phyloP scores from a whole-genome alignment of 2,329 filamentous ascomycete genomes.

The Exophiala alcalophila region DNA sequence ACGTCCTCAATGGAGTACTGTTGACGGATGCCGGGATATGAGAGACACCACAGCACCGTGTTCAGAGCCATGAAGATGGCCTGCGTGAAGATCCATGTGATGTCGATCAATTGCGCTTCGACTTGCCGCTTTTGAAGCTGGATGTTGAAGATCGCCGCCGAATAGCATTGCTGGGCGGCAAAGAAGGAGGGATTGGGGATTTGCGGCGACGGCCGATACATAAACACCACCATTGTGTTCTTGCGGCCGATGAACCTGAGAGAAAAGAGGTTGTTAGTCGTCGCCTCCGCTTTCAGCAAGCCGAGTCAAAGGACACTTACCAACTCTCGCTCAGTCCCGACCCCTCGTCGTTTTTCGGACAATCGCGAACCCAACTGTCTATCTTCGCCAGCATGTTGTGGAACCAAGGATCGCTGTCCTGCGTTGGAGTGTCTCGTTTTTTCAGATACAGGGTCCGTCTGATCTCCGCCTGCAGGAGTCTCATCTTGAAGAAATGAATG shows the following conservation, averaged over 20 bases:
- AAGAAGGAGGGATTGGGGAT: constrained; percentile 76
- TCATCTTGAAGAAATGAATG: constrained; percentile 92
- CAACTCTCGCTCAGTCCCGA: constrained; percentile 74
- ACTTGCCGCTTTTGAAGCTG: constrained; percentile 77
- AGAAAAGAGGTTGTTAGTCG: too few species aligned
- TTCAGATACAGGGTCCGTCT: constrained; percentile 80
- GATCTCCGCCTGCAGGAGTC: constrained; percentile 82
- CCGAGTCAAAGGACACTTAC: constrained; percentile 57
- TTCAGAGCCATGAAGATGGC: constrained; percentile 90
- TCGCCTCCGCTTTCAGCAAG: too few species aligned
- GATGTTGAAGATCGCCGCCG: constrained; percentile 79
- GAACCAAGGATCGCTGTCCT: constrained; percentile 87
- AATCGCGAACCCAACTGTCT: constrained; percentile 72
- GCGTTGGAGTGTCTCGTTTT: constrained; percentile 70
- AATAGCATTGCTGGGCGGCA: constrained; percentile 79
- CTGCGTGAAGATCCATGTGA: constrained; percentile 92
- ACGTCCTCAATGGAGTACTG: constrained; percentile 72
- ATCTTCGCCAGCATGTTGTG: constrained; percentile 73
- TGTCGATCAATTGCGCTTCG: constrained; percentile 69
- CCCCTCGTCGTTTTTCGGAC: constrained; percentile 67
- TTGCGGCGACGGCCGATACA: constrained; percentile 89
- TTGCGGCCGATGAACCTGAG: constrained; percentile 60
- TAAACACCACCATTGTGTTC: constrained; percentile 82
- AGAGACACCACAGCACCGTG: constrained; percentile 85
- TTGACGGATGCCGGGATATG: constrained; percentile 77